Evolutionary conservation across 371 early-diverging fungal genomes (phyloP), one percentile per base, ranked within the genome.

Genomic region (Mortierella sp.): DNA sequence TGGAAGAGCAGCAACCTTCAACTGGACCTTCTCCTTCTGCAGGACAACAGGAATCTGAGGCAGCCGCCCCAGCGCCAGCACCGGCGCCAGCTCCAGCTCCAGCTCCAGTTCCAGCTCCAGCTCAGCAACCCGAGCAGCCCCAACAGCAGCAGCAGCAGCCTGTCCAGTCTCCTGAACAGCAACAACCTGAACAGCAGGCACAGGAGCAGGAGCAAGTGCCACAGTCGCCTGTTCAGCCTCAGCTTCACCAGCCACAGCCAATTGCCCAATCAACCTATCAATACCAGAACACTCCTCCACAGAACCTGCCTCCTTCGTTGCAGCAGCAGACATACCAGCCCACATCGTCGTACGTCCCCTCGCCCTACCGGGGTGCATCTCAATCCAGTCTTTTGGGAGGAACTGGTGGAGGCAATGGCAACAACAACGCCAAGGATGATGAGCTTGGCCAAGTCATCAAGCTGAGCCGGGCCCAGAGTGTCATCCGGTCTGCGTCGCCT

Each of bases 361-460:
- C 64, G 64, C 64, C 64, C 19, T 64, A 76, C 5, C 40, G 37
- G 34, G 77, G 51, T 19, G 40, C 50, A 3, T 53, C 43, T 11
- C 55, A 69, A 55, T 21, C 44, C 43, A 69, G 28, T 14, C 75
- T 67, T n/a, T 34, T 72, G 37, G 51, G 31, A 13, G 14, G 51
- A 13, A 43, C 19, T 24, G 40, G 21, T 5, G 59, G 59, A 59
- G 59, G 59, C 48, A 46, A 46, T 13, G 9, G 9, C 48, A 34
- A 26, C 28, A 10, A 24, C 67, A 37, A 11, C 53, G 71, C 21
- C 34, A 73, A 73, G 61, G 81, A 81, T 21, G 86, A 85, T 16
- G 86, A 81, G 53, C 81, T 78, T 5, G 85, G 71, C 5, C 81
- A 85, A 69, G 81, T 81, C 26, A 69, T 79, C 70, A 85, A 85